phyloP scores from a whole-genome alignment of 148 eudicot genomes.

The Spergularia bocconei region DNA sequence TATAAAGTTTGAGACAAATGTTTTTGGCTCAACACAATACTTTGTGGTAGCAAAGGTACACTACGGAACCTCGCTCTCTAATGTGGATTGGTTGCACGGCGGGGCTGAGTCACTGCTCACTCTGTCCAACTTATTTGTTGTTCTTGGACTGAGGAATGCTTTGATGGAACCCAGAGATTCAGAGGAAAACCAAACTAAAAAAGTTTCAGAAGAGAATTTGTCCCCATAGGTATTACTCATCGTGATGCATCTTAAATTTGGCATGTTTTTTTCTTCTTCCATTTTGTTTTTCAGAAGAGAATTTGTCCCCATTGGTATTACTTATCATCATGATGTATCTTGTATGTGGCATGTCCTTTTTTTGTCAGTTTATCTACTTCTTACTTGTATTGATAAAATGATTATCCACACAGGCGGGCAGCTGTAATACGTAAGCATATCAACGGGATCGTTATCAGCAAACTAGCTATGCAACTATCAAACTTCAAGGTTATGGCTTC shows the following conservation, averaged over 20 bases:
- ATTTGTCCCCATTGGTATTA: constrained; percentile 38
- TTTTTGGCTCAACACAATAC: constrained; percentile 3
- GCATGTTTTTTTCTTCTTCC: too few species aligned
- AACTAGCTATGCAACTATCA: constrained; percentile 1
- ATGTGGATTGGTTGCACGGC: constrained; percentile 95
- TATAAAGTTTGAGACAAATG: neutral
- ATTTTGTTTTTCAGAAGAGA: constrained; percentile 37
- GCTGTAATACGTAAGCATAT: constrained; percentile 3
- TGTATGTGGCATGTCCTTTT: neutral
- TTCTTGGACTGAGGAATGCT: constrained; percentile 74
- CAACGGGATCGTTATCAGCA: neutral
- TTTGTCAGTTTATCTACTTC: neutral
- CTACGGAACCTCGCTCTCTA: constrained; percentile 86
- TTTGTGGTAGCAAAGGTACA: constrained; percentile 74
- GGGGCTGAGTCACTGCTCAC: constrained; percentile 91
- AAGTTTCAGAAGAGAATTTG: constrained; percentile 42
- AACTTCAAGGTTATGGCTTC: constrained; percentile 2
- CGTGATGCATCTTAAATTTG: neutral
- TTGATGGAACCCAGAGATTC: constrained; percentile 41
- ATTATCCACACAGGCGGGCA: constrained; percentile 2
- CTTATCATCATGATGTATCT: neutral
- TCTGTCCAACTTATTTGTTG: constrained; percentile 82
- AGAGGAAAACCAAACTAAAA: constrained; percentile 32
- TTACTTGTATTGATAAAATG: neutral
- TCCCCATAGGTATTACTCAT: constrained; percentile 35